These are phyloP conservation scores for Heliophila coronopifolia DNA, from an alignment of 441 rosid genomes.

Conservation along the genomic window DNA sequence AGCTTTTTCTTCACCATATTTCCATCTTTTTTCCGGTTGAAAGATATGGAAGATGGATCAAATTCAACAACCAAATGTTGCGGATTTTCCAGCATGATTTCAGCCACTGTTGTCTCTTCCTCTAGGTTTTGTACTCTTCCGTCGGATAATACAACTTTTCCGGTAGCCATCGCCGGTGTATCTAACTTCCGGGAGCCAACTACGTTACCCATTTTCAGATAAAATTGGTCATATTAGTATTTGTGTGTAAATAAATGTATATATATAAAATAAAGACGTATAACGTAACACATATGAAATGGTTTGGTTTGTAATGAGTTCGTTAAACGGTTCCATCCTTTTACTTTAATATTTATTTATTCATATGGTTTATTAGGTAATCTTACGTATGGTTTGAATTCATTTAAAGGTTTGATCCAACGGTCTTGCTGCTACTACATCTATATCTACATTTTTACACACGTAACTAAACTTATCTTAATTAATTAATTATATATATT, in stretches of 20 bases:
- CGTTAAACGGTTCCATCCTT: constrained; percentile 76
- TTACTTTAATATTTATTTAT: constrained; percentile 22
- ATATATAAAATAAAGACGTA: no score
- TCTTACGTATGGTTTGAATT: constrained; percentile 3
- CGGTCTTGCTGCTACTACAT: constrained; percentile 17
- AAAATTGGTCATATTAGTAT: not conserved
- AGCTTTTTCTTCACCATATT: constrained; percentile 40
- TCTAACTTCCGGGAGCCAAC: constrained; percentile 25
- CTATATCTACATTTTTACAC: no score
- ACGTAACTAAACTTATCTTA: no score
- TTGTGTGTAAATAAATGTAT: not conserved
- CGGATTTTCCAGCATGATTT: constrained; percentile 80
- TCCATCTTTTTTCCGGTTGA: constrained; percentile 8
- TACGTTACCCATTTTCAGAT: constrained; percentile 43
- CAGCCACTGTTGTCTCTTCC: constrained; percentile 54
- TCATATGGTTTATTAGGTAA: constrained; percentile 15
- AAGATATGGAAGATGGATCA: constrained; percentile 27
- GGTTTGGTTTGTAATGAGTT: constrained; percentile 37
- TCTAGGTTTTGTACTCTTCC: constrained; percentile 54
- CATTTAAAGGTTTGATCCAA: constrained; percentile 18
- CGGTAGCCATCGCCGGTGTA: constrained; percentile 20
- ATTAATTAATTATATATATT: no score
- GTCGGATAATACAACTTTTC: constrained; percentile 57
- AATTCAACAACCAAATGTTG: constrained; percentile 73
- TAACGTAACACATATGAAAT: not conserved